Conservation (phyloP, 805 yeast species). For the Lipomyces kockii region DNA sequence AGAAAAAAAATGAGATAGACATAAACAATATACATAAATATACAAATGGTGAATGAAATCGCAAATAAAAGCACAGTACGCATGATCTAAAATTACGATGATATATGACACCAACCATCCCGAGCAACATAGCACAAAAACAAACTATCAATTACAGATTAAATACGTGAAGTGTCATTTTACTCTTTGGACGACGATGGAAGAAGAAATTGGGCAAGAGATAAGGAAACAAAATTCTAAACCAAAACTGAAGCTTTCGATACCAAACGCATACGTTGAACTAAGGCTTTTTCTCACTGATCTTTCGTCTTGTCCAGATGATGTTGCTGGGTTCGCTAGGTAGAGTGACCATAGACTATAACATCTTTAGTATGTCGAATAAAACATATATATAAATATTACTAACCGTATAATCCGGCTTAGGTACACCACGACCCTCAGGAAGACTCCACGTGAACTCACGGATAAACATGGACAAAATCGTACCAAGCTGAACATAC, state of each 20-base stretch:
- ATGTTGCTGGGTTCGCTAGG: conserved; percentile 67
- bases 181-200: not conserved
- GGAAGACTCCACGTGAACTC: conserved; percentile 77
- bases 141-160: not conserved
- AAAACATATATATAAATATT: not conserved
- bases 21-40: not conserved
- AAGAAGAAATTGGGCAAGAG: not conserved
- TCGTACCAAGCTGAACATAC: conserved; percentile 85
- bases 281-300: conserved; percentile 22
- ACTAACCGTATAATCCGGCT: conserved; percentile 39
- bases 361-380: conserved; percentile 58
- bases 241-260: not conserved
- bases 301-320: conserved; percentile 38
- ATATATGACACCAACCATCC: not conserved
- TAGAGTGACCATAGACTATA: conserved; percentile 88
- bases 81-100: not conserved
- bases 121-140: not conserved
- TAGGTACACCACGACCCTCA: conserved; percentile 47
- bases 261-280: not conserved
- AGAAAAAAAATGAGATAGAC: too few species aligned
- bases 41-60: not conserved
- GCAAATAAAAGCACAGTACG: not conserved
- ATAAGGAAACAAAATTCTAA: not conserved
- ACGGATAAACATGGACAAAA: conserved; percentile 74
- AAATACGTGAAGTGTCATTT: not conserved